Evolutionary conservation across 768 basidiomycete species (phyloP).

Genomic region (Collybia mongolica): DNA sequence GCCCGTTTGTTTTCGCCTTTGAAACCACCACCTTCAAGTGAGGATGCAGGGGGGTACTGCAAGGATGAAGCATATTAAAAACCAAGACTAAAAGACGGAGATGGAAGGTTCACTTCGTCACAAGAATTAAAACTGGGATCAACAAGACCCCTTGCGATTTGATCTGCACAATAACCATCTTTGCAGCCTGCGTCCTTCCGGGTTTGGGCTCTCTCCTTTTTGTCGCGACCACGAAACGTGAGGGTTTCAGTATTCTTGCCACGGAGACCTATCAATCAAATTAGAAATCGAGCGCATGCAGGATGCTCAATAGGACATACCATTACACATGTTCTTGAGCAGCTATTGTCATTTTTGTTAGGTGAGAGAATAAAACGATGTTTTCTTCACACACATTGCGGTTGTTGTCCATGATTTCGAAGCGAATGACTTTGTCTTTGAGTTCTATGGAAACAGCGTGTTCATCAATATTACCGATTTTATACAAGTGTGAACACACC

Average conservation of each 20-base stretch:
- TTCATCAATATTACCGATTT: too few species aligned
- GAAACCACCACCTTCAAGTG: conserved; percentile 2
- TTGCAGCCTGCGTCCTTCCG: conserved; percentile 1
- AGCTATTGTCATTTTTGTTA: too few species aligned
- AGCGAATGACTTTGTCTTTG: background rate
- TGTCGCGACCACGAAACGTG: conserved; percentile 1
- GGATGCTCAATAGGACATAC: background rate
- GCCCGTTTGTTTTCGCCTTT: background rate
- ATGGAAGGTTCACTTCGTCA: background rate
- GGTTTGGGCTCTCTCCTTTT: conserved; percentile 1
- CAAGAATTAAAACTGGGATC: background rate
- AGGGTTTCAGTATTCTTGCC: conserved; percentile 7
- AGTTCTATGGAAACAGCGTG: background rate
- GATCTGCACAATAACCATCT: background rate
- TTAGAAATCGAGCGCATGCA: background rate
- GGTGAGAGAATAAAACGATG: background rate
- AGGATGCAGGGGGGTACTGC: conserved; percentile 4
- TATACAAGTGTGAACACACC: background rate
- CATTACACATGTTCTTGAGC: too few species aligned
- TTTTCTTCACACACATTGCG: too few species aligned
- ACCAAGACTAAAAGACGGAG: background rate
- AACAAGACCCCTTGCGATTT: background rate
- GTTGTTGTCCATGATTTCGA: too few species aligned
- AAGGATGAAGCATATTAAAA: background rate
- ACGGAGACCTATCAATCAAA: background rate